Base-by-base conservation (phyloP, 2,329 filamentous ascomycete genomes). In the Microdochium bolleyi region DNA sequence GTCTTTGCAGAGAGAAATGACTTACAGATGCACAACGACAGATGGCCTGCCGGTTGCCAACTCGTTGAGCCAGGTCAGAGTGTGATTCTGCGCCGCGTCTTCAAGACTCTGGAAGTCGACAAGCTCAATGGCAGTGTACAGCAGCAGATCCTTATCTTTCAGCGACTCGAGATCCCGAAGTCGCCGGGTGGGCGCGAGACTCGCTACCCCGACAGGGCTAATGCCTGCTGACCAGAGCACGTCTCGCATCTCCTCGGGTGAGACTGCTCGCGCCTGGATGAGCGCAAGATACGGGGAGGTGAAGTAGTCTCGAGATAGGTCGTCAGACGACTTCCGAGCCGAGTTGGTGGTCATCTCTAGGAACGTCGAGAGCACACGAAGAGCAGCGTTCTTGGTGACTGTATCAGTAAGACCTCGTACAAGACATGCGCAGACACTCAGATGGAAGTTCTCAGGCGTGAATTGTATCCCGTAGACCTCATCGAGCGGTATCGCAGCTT, bases 391-490 rank as follows among this genome's bases (percentile, higher is more conserved):
- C 58, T 79, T 80, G 9, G 84, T 87, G 38, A 76, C 72, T 1
- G 78, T 77, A 57, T 87, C 83, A 0, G 82, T 83, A 14, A 87
- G 72, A 1, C 84, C 84, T 44, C 84, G 78, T 2, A 83, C 77
- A 3, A 88, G 70, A 56, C 80, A 83, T 16, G 83, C 83, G 58
- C 80, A 84, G 1, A 85, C 77, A 0, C 84, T 83, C 58, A 83
- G 84, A 61, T 87, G 84, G 63, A 88, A 88, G 55, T 78, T 83
- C 16, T 87, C 81, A 5, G 70, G 64, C 30, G 74, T 80, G 60
- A 88, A 88, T 56, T 82, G 80, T 38, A 88, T 77, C 5, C 83
- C 84, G 56, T 85, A 87, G 5, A 79, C 76, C 25, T 85, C 81
- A 56, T 88, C 84, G 3, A 88, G 69, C 7, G 78, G 75, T 19